These are phyloP conservation scores for Trypanosoma platydactyli DNA, from an alignment of 208 protist species.

Conservation along the genomic window DNA sequence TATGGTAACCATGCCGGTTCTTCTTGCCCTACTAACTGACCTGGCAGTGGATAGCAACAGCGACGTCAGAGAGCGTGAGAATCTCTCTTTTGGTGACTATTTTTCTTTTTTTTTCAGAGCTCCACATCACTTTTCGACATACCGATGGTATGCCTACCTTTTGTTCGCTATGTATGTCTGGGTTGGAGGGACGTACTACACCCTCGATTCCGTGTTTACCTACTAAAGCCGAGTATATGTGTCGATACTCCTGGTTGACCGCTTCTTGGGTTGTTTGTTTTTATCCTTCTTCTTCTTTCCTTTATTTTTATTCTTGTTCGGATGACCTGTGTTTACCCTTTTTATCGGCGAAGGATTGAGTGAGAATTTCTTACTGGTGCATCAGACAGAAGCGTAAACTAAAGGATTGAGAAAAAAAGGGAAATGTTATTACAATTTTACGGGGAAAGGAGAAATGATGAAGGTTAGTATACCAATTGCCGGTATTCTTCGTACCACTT, in stretches of 20 bases:
- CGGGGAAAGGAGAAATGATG: background rate
- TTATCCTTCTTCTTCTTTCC: conserved; percentile 4
- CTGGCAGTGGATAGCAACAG: conserved; percentile 23
- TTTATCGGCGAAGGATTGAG: too few relatives aligned
- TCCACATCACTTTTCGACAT: conserved; percentile 35
- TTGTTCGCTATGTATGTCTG: conserved; percentile 47
- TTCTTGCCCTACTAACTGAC: conserved; percentile 55
- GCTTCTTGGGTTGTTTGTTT: too few relatives aligned
- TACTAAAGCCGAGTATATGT: background rate
- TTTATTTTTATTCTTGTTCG: too few relatives aligned
- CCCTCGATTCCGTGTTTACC: conserved; percentile 17
- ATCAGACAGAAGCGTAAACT: background rate
- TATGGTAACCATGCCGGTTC: conserved; percentile 71
- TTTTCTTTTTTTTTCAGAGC: conserved; percentile 44
- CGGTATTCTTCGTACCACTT: too few relatives aligned
- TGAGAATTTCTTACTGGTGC: too few relatives aligned
- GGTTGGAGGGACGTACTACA: conserved; percentile 40
- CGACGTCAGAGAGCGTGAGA: conserved; percentile 25
- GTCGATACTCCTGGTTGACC: too few relatives aligned
- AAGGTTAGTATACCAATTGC: too few relatives aligned
- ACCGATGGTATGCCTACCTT: conserved; percentile 52
- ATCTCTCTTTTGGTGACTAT: conserved; percentile 38
- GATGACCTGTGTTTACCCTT: too few relatives aligned
- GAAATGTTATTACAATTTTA: too few relatives aligned
- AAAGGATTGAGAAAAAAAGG: too few relatives aligned